Base-by-base conservation (phyloP, 129 eudicot genomes). In the Pulicaria dysenterica region DNA sequence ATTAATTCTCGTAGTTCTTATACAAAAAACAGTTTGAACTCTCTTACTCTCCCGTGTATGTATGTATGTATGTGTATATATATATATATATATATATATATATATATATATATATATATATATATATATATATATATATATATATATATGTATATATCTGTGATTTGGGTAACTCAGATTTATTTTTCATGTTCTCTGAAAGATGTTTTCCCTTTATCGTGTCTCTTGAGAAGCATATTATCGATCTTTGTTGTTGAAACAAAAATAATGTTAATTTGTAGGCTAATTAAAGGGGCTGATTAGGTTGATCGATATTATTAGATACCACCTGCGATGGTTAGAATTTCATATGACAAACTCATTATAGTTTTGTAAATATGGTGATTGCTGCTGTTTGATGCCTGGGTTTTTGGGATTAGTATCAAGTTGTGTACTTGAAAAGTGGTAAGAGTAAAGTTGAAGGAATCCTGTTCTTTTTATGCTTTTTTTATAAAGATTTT, bases 381-480 rank as follows among this genome's bases (percentile, higher is more conserved):
- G 14, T 50, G 11, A 37, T 38, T 69, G 9, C 14, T 69, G 15
- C 14, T 16, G 4, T 13, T 13, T 34, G 16, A 58, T 8, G 31
- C 31, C 31, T 55, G 8, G n/a, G n/a, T n/a, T n/a, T n/a, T n/a
- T 3, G 77, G 59, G 16, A 69, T 69, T 8, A 53, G 38, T 51
- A 72, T 46, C 68, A 73, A 47, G 77, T 73, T 45, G 69, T 46
- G 12, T 40, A 73, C 77, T 73, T 58, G 77, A 72, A 45, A 72
- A 72, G 45, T 31, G 68, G 67, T 6, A 58, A 3, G 67, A 73
- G 77, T 73, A 59, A 73, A 73, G 69, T 59, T 46, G 10, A 73
- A 73, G 77, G 69, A 36, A 73, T 70, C 6, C 42, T 31, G 63
- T 69, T 70, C 24, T 53, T 54, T 43, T 6, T 57, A n/a, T 1